A percentile compares a stretch with the other conserved stretches of the same genome.
Evolutionary conservation across 441 rosid species (phyloP).

Genomic region (Pelargonium citronellum): DNA sequence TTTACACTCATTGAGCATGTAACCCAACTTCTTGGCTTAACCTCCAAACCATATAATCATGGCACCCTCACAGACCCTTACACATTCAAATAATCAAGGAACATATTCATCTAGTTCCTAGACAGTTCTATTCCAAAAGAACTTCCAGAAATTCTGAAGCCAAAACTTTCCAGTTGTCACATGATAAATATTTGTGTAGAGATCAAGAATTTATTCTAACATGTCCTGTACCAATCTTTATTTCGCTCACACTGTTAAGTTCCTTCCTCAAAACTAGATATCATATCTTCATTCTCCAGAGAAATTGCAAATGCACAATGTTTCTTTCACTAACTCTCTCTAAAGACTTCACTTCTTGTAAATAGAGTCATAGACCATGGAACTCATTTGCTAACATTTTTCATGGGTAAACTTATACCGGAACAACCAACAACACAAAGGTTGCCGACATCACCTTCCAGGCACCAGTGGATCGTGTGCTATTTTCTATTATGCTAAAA

Average conservation of each 20-base stretch:
- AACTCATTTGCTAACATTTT: background rate
- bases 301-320: too few species aligned
- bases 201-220: too few species aligned
- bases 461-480: background rate
- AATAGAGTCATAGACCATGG: background rate
- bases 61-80: background rate
- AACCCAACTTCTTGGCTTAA: background rate
- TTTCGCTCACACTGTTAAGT: too few species aligned
- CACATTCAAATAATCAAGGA: background rate
- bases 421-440: background rate
- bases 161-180: too few species aligned
- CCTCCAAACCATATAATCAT: background rate
- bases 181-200: too few species aligned
- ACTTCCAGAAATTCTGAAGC: too few species aligned
- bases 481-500: background rate
- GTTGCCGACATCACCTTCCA: background rate
- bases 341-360: background rate
- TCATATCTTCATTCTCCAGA: too few species aligned
- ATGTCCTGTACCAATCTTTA: too few species aligned
- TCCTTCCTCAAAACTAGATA: too few species aligned
- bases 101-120: background rate
- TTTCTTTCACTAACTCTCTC: background rate
- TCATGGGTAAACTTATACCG: too few species aligned
- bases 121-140: too few species aligned
- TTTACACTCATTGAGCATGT: too few species aligned